A percentile compares a stretch with the other conserved stretches of the same genome.
These are phyloP conservation scores for Pseudogymnoascus verrucosus DNA, from an alignment of 2,329 filamentous ascomycete species.

Conservation along the genomic window DNA sequence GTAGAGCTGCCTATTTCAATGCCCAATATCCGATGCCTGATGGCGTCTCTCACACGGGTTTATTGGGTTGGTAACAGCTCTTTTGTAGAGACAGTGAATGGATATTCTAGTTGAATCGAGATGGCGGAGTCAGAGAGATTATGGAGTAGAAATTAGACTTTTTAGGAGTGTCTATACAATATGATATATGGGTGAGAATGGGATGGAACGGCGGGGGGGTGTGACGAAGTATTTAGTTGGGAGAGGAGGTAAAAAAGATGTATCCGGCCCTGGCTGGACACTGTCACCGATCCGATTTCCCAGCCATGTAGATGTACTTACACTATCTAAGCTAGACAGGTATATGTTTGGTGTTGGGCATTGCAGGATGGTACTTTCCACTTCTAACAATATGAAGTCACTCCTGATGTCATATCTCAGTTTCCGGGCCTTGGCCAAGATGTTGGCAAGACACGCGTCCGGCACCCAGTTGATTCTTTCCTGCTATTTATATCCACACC, in stretches of 20 bases:
- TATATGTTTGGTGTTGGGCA: background rate
- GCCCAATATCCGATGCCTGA: background rate
- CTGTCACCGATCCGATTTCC: background rate
- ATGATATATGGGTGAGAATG: background rate
- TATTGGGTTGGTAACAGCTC: background rate
- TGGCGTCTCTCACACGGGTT: background rate
- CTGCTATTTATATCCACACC: background rate
- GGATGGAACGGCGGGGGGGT: background rate
- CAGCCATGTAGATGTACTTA: background rate
- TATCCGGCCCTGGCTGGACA: background rate
- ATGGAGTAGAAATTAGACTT: background rate
- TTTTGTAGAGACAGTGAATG: constrained; percentile 1
- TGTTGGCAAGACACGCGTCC: constrained; percentile 5
- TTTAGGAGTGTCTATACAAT: constrained; percentile 2
- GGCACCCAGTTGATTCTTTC: background rate
- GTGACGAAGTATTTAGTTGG: constrained; percentile 1
- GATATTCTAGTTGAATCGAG: constrained; percentile 1
- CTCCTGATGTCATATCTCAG: background rate
- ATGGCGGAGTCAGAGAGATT: constrained; percentile 7
- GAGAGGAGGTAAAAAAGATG: background rate
- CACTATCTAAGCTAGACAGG: background rate
- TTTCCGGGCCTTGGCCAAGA: background rate
- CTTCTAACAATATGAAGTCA: background rate
- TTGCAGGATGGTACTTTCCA: constrained; percentile 1
- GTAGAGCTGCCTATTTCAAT: background rate